Evolutionary conservation across 768 basidiomycete genomes (phyloP).

Genomic region (Leucosporidium yakuticum): DNA sequence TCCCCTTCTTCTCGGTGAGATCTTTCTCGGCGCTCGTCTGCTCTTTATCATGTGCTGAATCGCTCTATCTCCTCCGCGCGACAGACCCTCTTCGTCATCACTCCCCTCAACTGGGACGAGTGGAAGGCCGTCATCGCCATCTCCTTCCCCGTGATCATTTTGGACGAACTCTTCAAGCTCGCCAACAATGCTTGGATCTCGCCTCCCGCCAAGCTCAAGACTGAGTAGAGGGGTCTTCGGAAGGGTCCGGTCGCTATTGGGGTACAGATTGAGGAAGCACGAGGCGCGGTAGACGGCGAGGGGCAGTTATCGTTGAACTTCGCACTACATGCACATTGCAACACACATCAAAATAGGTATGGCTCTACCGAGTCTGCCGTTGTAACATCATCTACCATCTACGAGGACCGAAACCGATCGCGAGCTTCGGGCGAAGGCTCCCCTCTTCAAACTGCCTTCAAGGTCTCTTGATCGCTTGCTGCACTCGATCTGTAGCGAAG

Average conservation of each 20-base stretch:
- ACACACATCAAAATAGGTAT: too few relatives aligned
- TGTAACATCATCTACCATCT: too few relatives aligned
- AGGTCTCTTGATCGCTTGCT: not conserved
- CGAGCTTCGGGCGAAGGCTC: too few relatives aligned
- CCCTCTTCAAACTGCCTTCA: too few relatives aligned
- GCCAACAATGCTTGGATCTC: conserved; percentile 11
- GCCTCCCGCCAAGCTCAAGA: conserved; percentile 5
- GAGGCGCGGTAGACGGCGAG: too few relatives aligned
- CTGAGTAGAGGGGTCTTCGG: not conserved
- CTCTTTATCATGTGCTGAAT: conserved; percentile 55
- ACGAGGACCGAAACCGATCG: too few relatives aligned
- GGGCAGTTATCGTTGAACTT: too few relatives aligned
- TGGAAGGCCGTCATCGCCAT: conserved; percentile 89
- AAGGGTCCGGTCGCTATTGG: too few relatives aligned
- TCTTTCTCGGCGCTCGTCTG: not conserved
- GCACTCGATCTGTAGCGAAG: not conserved
- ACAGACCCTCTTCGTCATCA: conserved; percentile 80
- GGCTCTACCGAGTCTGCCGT: too few relatives aligned
- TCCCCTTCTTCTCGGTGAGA: conserved; percentile 89
- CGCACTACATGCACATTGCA: too few relatives aligned
- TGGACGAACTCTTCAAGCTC: conserved; percentile 87
- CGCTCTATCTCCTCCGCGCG: not conserved
- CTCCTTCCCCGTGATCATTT: conserved; percentile 76
- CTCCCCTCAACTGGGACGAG: conserved; percentile 86
- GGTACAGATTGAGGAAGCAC: too few relatives aligned